These are phyloP conservation scores for Tilletia caries DNA, from an alignment of 1,284 basidiomycete genomes.

Conservation along the genomic window DNA sequence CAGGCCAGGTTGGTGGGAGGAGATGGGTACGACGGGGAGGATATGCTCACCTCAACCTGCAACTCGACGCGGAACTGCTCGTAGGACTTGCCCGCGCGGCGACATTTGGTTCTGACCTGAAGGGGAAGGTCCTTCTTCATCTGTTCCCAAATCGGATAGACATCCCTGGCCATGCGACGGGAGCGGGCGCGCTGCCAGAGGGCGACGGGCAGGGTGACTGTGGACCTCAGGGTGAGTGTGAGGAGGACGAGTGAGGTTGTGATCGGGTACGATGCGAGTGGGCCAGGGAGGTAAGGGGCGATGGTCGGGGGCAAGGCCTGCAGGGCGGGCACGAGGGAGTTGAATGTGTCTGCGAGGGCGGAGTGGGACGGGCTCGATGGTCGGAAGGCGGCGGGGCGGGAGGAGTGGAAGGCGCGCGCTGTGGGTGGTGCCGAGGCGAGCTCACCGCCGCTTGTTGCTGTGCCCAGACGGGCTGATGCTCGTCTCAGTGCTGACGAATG, in stretches of 20 bases:
- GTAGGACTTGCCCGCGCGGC: conserved; percentile 62
- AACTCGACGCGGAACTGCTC: conserved; percentile 55
- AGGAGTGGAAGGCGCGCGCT: background rate
- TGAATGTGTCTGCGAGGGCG: background rate
- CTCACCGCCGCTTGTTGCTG: background rate
- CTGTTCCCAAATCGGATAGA: conserved; percentile 65
- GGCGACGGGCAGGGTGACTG: conserved; percentile 69
- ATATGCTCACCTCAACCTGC: conserved; percentile 38
- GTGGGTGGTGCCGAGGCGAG: no score
- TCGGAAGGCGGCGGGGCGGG: background rate
- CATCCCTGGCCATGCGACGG: conserved; percentile 66
- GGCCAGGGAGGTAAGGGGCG: conserved; percentile 24
- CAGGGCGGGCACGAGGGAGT: background rate
- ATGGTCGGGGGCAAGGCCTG: background rate
- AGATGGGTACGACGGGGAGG: no score
- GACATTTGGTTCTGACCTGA: conserved; percentile 59
- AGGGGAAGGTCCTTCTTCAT: conserved; percentile 58
- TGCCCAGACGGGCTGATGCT: background rate
- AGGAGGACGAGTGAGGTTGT: conserved; percentile 72
- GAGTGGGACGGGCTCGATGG: background rate
- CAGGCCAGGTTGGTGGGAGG: no score
- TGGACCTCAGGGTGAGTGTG: conserved; percentile 66
- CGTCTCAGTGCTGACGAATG: background rate
- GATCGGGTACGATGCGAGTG: conserved; percentile 57
- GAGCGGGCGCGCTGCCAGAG: conserved; percentile 73